Evolutionary conservation across 768 basidiomycete species (phyloP), one percentile per base, ranked within the genome.

Genomic region (Lyophyllum atratum): DNA sequence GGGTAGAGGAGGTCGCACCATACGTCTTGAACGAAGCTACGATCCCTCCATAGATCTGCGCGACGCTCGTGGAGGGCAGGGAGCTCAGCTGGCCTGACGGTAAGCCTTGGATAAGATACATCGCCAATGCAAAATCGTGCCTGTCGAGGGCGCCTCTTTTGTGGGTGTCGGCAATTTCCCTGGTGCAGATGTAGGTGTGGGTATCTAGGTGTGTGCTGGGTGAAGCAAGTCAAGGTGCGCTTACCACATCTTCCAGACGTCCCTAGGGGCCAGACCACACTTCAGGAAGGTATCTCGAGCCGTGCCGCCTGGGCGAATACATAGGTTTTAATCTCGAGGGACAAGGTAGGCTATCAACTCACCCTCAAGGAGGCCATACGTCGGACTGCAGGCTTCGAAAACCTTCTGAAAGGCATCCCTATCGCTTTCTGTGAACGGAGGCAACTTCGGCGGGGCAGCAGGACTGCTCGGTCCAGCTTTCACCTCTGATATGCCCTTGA

Each of bases 111-210:
- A 90, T 83, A 55, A 89, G 80, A 67, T 85, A 85, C 82, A 88
- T 85, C 34, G 83, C 89, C 56, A 91, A 73, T 33, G 84, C 81
- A 67, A 92, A 92, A 57, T 90, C 87, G 26, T 80, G 70, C 8
- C 80, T 74, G 62, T 90, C 86, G 11, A 92, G 80, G 3, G 78
- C 73, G 6, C 87, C 87, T 33, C 84, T 75, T 31, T 77, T 72
- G 50, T 80, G 77, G 9, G 79, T 82, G 66, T 90, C 88, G 22
- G 85, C 80, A 39, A 90, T 75, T 53, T 80, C 82, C 82, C 86
- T 87, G 26, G 14, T 29, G 4, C 17, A n/a, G 7, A 15, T 25
- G 4, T 2, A n/a, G n/a, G n/a, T 14, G 34, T 37, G 11, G 17
- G 34, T 33, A 15, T 3, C 34, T 15, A 37, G 34, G 34, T 12